Evolutionary conservation across 2,329 filamentous ascomycete species (phyloP).

Genomic region (Alternaria sp.): DNA sequence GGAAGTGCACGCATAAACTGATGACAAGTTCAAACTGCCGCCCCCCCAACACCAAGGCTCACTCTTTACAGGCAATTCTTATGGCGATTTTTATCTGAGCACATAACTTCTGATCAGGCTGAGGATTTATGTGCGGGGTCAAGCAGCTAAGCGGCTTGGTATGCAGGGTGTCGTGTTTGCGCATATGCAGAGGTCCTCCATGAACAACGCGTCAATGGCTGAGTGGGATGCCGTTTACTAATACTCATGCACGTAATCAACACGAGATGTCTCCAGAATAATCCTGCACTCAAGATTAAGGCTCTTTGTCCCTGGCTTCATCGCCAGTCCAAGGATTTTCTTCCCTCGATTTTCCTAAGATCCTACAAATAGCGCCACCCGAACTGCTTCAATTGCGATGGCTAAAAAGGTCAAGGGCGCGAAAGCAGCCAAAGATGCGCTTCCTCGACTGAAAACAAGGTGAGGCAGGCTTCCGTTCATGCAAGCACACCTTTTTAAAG

Average conservation of each 20-base stretch:
- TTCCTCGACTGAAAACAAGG: constrained; percentile 2
- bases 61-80: not conserved
- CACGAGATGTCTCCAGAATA: not conserved
- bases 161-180: constrained; percentile 12
- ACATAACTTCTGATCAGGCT: not conserved
- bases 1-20: not conserved
- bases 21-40: constrained; percentile 1
- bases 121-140: constrained; percentile 9
- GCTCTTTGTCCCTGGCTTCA: not conserved
- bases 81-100: not conserved
- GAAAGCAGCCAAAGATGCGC: constrained; percentile 2
- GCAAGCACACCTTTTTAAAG: constrained; percentile 1
- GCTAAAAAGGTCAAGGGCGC: constrained; percentile 3
- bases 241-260: not conserved
- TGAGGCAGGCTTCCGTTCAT: not conserved
- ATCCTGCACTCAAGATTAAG: not conserved
- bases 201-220: constrained; percentile 6
- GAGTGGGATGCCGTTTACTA: not conserved
- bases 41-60: not conserved
- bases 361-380: constrained; percentile 2
- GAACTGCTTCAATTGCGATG: constrained; percentile 4
- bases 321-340: not conserved
- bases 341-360: not conserved
- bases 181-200: constrained; percentile 10
- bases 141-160: constrained; percentile 6